phyloP scores from a whole-genome alignment of 805 yeast species.

The Barnettozyma populi region DNA sequence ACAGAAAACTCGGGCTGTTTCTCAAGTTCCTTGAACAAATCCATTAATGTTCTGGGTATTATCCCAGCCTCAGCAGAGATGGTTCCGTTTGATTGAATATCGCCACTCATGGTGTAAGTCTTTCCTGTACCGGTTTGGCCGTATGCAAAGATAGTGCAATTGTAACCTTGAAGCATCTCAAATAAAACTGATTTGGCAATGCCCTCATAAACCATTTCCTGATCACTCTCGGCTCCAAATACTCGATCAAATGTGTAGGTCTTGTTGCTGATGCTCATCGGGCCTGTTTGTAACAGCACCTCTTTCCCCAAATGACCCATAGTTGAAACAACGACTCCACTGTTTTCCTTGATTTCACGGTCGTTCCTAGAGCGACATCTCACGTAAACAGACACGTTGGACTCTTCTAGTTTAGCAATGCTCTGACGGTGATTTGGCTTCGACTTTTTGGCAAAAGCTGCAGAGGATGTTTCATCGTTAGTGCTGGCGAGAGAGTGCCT shows the following conservation, averaged over 20 bases:
- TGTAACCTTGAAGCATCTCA: slow-evolving; percentile 69
- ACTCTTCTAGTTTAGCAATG: slow-evolving; percentile 16
- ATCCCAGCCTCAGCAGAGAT: slow-evolving; percentile 50
- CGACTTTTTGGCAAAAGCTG: slow-evolving; percentile 21
- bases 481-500: slow-evolving; percentile 8
- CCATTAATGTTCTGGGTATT: slow-evolving; percentile 53
- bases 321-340: slow-evolving; percentile 51
- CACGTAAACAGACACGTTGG: slow-evolving; percentile 49
- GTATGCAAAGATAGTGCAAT: slow-evolving; percentile 77
- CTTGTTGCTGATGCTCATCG: slow-evolving; percentile 31
- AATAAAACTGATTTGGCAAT: slow-evolving; percentile 51
- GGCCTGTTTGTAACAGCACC: slow-evolving; percentile 39
- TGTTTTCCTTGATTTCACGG: slow-evolving; percentile 48
- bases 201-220: slow-evolving; percentile 56
- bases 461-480: slow-evolving; percentile 8
- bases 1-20: slow-evolving; percentile 50
- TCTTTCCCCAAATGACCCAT: slow-evolving; percentile 40
- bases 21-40: slow-evolving; percentile 47
- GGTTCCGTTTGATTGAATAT: slow-evolving; percentile 40
- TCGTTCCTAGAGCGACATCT: slow-evolving; percentile 53
- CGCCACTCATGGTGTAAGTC: slow-evolving; percentile 72
- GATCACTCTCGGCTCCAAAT: slow-evolving; percentile 78
- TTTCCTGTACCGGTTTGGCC: slow-evolving; percentile 91
- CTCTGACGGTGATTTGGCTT: slow-evolving; percentile 18
- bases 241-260: slow-evolving; percentile 71